Evolutionary conservation across 2,329 filamentous ascomycete species (phyloP).

Genomic region (Stenocarpella maydis): DNA sequence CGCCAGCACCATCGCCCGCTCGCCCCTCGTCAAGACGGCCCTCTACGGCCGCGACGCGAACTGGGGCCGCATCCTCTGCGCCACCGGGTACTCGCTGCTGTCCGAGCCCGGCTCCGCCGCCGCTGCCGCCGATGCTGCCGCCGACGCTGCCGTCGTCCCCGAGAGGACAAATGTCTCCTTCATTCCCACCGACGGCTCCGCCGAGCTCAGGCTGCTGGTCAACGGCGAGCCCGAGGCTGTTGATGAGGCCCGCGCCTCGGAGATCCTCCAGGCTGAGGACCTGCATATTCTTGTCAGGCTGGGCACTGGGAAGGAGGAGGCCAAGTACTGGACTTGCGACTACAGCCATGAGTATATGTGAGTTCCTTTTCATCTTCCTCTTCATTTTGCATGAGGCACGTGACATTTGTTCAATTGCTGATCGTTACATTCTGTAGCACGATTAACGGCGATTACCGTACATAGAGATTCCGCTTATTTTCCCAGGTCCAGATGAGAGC

Average conservation of each 20-base stretch:
- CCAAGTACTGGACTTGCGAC: constrained; percentile 86
- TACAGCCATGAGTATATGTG: constrained; percentile 81
- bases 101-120: constrained; percentile 65
- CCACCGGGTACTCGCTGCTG: constrained; percentile 81
- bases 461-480: constrained; percentile 47
- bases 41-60: constrained; percentile 97
- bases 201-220: constrained; percentile 78
- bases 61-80: constrained; percentile 97
- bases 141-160: constrained; percentile 67
- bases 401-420: constrained; percentile 36
- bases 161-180: constrained; percentile 81
- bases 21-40: constrained; percentile 95
- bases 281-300: constrained; percentile 80
- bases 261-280: constrained; percentile 81
- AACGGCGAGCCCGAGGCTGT: constrained; percentile 82
- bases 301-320: constrained; percentile 73
- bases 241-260: constrained; percentile 77
- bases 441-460: constrained; percentile 75
- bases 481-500: neutral
- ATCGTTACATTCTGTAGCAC: constrained; percentile 40
- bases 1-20: constrained; percentile 87
- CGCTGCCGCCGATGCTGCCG: constrained; percentile 68
- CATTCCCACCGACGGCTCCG: constrained; percentile 77
- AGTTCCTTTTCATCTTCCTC: constrained; percentile 35
- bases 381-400: neutral